Base-by-base conservation (phyloP, 495 filamentous ascomycete genomes). In the Neurospora discreta region DNA sequence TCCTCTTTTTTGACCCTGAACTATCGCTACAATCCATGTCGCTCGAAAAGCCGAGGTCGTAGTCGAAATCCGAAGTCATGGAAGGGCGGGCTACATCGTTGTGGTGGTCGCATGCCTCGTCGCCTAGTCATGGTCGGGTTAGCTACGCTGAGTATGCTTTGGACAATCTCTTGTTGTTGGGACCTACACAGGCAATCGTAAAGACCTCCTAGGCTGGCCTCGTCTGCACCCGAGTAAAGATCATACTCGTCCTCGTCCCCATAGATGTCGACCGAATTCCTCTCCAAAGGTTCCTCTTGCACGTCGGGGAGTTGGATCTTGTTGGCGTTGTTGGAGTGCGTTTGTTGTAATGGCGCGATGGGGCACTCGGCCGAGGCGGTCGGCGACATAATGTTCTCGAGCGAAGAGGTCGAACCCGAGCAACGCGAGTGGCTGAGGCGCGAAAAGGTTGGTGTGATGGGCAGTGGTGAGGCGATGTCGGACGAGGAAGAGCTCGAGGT, bases 371-470 rank as follows among this genome's bases (percentile, higher is more conserved):
- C 75, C 44, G 74, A 77, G n/a, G 52, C 23, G 33, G 16, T 60
- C 23, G 81, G 78, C 4, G 80, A 70, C 39, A 79, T 75, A 1
- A 80, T 71, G 13, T 84, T 77, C 68, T 86, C 85, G 68, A 87
- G 80, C 3, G 85, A 87, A 0, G 86, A 86, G 26, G 80, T 78
- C 2, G 86, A 87, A 68, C 82, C 84, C 3, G 89, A 85, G 73
- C 82, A 89, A 75, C 88, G 82, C 42, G 84, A 76, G 75, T 89
- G 87, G 36, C 84, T 83, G 69, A 84, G 86, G 73, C 81, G 76
- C 43, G 87, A 88, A 74, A 90, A 90, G 26, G 86, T 88, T 39
- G 89, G 87, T 40, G 88, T 88, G 52, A 87, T 81, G 18, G 89
- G 89, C 39, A 88, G 88, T 18, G 88, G 89, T 36, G 88, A 87